Evolutionary conservation across 345 rosid genomes (phyloP).

Genomic region (Citropsis articulata): DNA sequence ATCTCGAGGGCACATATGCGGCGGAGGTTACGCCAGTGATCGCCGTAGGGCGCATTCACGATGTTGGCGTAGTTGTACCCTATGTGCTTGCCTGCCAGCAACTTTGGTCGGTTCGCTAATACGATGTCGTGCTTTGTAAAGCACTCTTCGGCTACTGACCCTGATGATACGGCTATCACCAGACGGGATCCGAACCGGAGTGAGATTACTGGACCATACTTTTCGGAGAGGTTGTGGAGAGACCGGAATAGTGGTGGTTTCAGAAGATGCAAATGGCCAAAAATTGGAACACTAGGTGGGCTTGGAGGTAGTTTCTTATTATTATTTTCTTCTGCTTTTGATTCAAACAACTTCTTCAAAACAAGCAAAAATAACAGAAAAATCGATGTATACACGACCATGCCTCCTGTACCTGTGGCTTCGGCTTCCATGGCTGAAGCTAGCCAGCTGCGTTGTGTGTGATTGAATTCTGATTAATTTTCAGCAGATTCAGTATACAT

Average conservation of each 20-base stretch:
- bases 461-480: too few species aligned
- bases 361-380: neutral
- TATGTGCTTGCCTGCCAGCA: conserved; percentile 14
- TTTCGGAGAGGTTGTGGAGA: conserved; percentile 19
- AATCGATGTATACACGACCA: neutral
- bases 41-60: conserved; percentile 15
- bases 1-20: conserved; percentile 26
- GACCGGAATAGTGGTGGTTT: conserved; percentile 26
- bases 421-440: neutral
- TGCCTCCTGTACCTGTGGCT: too few species aligned
- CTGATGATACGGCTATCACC: conserved; percentile 25
- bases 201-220: conserved; percentile 29
- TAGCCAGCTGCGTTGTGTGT: too few species aligned
- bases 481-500: too few species aligned
- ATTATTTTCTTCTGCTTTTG: neutral
- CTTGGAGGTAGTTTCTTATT: conserved; percentile 27
- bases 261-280: conserved; percentile 37
- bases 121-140: conserved; percentile 29
- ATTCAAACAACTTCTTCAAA: neutral
- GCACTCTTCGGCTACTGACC: conserved; percentile 23
- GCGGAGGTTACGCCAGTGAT: conserved; percentile 39
- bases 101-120: conserved; percentile 31
- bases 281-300: conserved; percentile 31
- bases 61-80: conserved; percentile 28
- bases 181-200: conserved; percentile 29